Conservation (phyloP, 1,139 yeast species). For the Lodderomyces margitis region DNA sequence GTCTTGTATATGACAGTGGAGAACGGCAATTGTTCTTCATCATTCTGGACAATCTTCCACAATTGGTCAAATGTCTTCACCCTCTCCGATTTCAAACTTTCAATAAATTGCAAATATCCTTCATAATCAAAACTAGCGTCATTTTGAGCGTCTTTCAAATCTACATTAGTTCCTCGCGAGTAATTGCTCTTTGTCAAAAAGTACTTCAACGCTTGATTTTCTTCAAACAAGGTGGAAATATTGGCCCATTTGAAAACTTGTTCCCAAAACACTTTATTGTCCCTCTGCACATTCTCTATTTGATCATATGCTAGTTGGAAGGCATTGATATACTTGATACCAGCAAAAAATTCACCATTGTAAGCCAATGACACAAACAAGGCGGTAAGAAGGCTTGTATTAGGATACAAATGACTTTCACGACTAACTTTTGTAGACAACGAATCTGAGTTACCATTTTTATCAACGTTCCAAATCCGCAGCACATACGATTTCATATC, state of each 20-base stretch:
- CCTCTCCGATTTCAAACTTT: slow-evolving; percentile 28
- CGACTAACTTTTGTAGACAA: slow-evolving; percentile 8
- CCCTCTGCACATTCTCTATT: slow-evolving; percentile 20
- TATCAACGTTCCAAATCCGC: slow-evolving; percentile 32
- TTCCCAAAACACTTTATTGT: slow-evolving; percentile 35
- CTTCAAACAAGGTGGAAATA: slow-evolving; percentile 26
- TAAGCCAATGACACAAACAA: slow-evolving; percentile 32
- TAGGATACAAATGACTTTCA: slow-evolving; percentile 28
- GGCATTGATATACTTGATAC: slow-evolving; percentile 35
- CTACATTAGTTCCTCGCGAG: slow-evolving; percentile 7
- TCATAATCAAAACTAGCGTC: slow-evolving; percentile 42
- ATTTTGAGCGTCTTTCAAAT: slow-evolving; percentile 29
- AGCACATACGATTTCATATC: slow-evolving; percentile 28
- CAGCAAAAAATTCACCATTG: slow-evolving; percentile 30
- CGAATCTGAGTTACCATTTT: slow-evolving; percentile 20
- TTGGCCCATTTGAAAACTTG: slow-evolving; percentile 39
- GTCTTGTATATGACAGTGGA: slow-evolving; percentile 25
- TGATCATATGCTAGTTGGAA: slow-evolving; percentile 32
- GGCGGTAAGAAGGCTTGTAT: slow-evolving; percentile 25
- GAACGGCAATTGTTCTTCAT: slow-evolving; percentile 23
- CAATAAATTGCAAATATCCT: slow-evolving; percentile 30
- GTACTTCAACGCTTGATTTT: slow-evolving; percentile 26
- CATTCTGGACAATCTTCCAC: slow-evolving; percentile 32
- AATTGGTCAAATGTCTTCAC: slow-evolving; percentile 27
- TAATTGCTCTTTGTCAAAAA: slow-evolving; percentile 18